Base-by-base conservation (phyloP, 257 asterid genomes). In the Nemophila menziesii region DNA sequence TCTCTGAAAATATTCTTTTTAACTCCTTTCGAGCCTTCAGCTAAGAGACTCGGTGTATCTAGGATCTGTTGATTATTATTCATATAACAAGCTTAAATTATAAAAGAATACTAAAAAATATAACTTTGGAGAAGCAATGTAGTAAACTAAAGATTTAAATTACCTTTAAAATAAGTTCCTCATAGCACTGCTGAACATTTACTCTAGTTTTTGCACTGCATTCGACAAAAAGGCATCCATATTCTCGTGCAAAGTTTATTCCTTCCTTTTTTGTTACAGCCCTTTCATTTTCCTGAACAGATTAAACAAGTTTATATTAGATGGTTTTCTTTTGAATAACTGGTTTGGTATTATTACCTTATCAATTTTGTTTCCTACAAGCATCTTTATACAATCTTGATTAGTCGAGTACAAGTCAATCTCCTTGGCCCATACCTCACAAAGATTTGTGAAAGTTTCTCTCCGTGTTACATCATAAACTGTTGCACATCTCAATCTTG, bases 201-300 rank as follows among this genome's bases (percentile, higher is more conserved):
- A 51, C 56, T 20, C 44, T 33, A 38, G 56, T 51, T 39, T 39
- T 51, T 16, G 56, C 56, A 51, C 56, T 51, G 48, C 48, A 51
- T 14, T 51, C 56, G 22, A 51, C 39, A 39, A 51, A 51, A n/a
- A 51, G 56, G 48, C 48, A 51, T 39, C 47, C 56, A 16, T 23
- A 39, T 11, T 51, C 56, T 47, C 56, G 23, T 4, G 48, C 56
- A 39, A 51, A 51, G 33, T 39, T 16, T 51, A 51, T 26, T 10
- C 56, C 56, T 51, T 51, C 56, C 22, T 51, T 51, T 51, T 51
- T 51, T 11, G 47, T 23, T 39, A 51, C 56, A 22, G 48, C 46
- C 56, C 56, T 51, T 51, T 51, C 56, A 22, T 15, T 27, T 8
- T 51, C 56, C 56, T 51, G 39, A n/a, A 20, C 37, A 5, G 38